Evolutionary conservation across 2,329 filamentous ascomycete species (phyloP), one percentile per base, ranked within the genome.

Genomic region (Aspergillus oerlinghausenensis): DNA sequence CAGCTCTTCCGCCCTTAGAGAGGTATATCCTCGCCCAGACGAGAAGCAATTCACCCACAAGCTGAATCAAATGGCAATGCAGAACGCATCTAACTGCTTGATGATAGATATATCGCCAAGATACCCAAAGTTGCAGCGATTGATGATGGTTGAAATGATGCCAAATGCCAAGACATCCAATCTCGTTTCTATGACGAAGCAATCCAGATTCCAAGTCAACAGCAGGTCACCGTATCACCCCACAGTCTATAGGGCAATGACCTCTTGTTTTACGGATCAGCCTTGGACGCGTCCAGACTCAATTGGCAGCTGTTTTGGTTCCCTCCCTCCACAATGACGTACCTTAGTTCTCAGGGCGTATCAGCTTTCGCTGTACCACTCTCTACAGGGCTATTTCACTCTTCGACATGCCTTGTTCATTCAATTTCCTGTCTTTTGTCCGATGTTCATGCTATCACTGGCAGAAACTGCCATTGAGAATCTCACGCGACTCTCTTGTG

Each of bases 281-380:
- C 11, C 43, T 10, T 43, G 38, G 6, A 55, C 52, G 26, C 51
- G 32, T 48, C 52, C 23, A 19, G 28, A 10, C n/a, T 48, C 49
- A 40, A 54, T 55, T 55, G 55, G 56, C 38, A 47, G 38, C 40
- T 35, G 32, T 26, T n/a, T 47, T 35, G 57, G 55, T 25, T 45
- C 29, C 8, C 14, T 8, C 49, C 51, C 55, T 55, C 60, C 62
- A 64, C 54, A 60, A 80, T 80, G 79, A 72, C 75, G 59, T 63
- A n/a, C n/a, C n/a, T n/a, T n/a, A 63, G 54, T 51, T 35, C 51
- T 45, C 29, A 9, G 17, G 19, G 32, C 29, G 49, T 54, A 54
- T 47, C 52, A 49, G 48, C 32, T 38, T 17, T 17, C 14, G 32
- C 14, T 17, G 32, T 17, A 35, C 32, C 17, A 52, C 32, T 28